Base-by-base conservation (phyloP, 2,329 filamentous ascomycete genomes). In the Colletotrichum musicola region DNA sequence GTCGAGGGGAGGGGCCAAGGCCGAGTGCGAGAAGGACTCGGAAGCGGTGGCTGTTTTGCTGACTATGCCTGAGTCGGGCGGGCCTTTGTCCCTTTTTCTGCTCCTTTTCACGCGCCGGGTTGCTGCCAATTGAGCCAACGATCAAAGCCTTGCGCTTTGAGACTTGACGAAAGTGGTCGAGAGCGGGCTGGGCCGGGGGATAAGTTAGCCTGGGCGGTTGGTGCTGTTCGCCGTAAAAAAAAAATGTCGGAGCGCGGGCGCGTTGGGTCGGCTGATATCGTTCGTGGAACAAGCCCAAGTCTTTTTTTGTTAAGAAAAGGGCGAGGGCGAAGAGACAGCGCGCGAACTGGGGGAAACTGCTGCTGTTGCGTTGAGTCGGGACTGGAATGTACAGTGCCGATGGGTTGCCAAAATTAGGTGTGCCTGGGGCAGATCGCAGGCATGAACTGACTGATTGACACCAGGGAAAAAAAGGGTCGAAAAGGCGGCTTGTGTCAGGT, bases 111-210 rank as follows among this genome's bases (percentile, higher is more conserved):
- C 9, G 54, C 50, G 42, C 20, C 49, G 30, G 51, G 54, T 51
- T 47, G 54, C 42, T 49, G 65, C 30, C 54, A 18, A 60, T 65
- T 35, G 65, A 49, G 54, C 49, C 59, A 42, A 54, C 35, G 54
- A 30, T 51, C 50, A 27, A 59, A 60, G 65, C 47, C 49, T 47
- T 65, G 62, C 65, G 65, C 65, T 68, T 68, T 65, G 65, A 68
- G 65, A 44, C 62, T 65, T 35, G 54, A 60, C 42, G 40, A 68
- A 65, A 68, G 47, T 68, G 65, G 65, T 50, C 65, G 61, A 65
- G 65, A 68, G 65, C 65, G 62, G 65, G 65, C 65, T 68, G 38
- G 65, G 40, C 22, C 18, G 56, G 25, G 42, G 50, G 49, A 14
- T 42, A 35, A 65, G 44, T 68, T 68, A 68, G 62, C 46, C 61